phyloP scores from a whole-genome alignment of 495 filamentous ascomycete genomes.

The Aspergillus mulundensis region DNA sequence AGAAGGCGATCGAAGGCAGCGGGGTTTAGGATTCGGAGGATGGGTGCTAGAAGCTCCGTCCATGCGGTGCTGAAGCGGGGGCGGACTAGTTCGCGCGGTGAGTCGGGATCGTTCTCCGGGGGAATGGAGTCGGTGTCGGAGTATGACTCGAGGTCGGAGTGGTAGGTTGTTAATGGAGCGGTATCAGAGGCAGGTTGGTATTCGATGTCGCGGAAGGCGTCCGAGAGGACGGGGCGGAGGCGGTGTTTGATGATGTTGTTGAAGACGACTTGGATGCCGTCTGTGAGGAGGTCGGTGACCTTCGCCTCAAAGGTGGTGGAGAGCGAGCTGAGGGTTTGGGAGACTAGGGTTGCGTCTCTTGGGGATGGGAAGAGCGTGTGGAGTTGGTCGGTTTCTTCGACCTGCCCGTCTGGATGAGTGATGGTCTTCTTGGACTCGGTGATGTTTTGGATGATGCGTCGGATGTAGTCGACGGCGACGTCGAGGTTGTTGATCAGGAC shows the following conservation, averaged over 20 bases:
- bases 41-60: conserved; percentile 76
- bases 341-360: conserved; percentile 64
- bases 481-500: conserved; percentile 95
- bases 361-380: conserved; percentile 71
- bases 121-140: conserved; percentile 23
- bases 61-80: conserved; percentile 74
- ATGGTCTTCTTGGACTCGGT: conserved; percentile 40
- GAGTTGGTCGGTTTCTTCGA: conserved; percentile 37
- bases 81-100: conserved; percentile 54
- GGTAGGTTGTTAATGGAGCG: conserved; percentile 20
- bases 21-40: conserved; percentile 79
- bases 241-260: conserved; percentile 83
- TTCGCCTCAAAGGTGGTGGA: conserved; percentile 69
- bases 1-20: conserved; percentile 67
- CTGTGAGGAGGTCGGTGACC: conserved; percentile 71
- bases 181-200: conserved; percentile 56
- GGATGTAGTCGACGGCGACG: conserved; percentile 80
- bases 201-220: conserved; percentile 88
- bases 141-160: conserved; percentile 16
- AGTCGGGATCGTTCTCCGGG: conserved; percentile 27
- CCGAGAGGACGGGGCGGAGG: conserved; percentile 76
- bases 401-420: conserved; percentile 19
- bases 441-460: conserved; percentile 73
- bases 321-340: conserved; percentile 62
- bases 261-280: conserved; percentile 80